phyloP scores from a whole-genome alignment of 495 filamentous ascomycete genomes.

The Aspergillus diversus region DNA sequence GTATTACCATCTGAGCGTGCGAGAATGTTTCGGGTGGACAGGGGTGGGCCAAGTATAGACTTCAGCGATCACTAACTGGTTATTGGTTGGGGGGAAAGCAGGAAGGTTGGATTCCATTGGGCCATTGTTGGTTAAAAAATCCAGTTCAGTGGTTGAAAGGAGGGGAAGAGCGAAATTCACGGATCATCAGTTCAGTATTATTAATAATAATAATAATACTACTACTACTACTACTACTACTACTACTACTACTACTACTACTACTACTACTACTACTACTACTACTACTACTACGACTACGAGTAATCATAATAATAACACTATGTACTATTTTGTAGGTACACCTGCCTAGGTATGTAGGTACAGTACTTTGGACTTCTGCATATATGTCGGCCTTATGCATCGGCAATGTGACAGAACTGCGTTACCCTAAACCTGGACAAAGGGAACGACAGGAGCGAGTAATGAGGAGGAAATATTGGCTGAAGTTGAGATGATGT shows the following conservation, averaged over 20 bases:
- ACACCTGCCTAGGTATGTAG: too few species aligned
- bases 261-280: too few species aligned
- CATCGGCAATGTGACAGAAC: too few species aligned
- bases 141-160: neutral
- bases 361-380: too few species aligned
- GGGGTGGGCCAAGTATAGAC: neutral
- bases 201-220: too few species aligned
- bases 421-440: neutral
- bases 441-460: neutral
- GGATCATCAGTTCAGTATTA: slow-evolving; percentile 1
- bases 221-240: too few species aligned
- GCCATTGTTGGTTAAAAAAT: neutral
- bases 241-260: too few species aligned
- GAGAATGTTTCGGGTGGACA: slow-evolving; percentile 9
- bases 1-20: neutral
- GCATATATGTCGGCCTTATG: too few species aligned
- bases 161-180: neutral
- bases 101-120: neutral
- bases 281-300: too few species aligned
- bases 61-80: neutral
- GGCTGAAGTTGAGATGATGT: neutral
- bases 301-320: too few species aligned
- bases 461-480: neutral
- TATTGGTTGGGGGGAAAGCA: neutral
- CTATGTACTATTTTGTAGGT: too few species aligned